Base-by-base conservation (phyloP, 306 rosid genomes). In the Erythrophleum fordii region DNA sequence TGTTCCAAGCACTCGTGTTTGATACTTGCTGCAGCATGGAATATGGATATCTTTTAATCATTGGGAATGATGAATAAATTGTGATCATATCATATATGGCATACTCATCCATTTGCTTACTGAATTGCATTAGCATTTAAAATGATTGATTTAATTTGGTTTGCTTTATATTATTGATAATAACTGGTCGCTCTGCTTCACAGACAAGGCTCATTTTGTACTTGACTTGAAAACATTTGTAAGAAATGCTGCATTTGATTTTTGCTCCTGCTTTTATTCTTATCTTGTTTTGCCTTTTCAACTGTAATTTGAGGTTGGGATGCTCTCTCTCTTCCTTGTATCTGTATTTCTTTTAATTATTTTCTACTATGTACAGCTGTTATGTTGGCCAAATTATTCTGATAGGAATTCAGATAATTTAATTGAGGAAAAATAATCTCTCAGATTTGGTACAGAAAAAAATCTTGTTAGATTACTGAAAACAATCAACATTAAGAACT, bases 141-240 rank as follows among this genome's bases (percentile, higher is more conserved):
- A 18, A 39, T n/a, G 56, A 42, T 80, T 48, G 78, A 35, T 72
- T 49, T 72, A 70, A 16, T 31, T 20, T 44, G 44, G 14, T 17
- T 69, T 31, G 64, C 64, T 70, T 70, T 60, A 58, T 29, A 13
- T 42, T 44, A 55, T 23, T 22, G 37, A 69, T 48, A 28, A 17
- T 29, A 17, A 49, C 37, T 48, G 45, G 56, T 49, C 29, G 76
- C 28, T 42, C 11, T 61, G 48, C 55, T 34, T 80, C 64, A 23
- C 42, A 34, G 34, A 8, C 18, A 23, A 59, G 20, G 64, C 62
- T 70, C 55, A 56, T 45, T 70, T 72, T 35, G n/a, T 70, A 34
- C 18, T 58, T 58, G 25, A 56, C 58, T 56, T 22, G 72, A 72
- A 12, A 23, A 17, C 59, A 28, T 71, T 71, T 18, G 59, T 25